Conservation (phyloP, 2,329 filamentous ascomycete species). For the Orbilia blumenaviensis region DNA sequence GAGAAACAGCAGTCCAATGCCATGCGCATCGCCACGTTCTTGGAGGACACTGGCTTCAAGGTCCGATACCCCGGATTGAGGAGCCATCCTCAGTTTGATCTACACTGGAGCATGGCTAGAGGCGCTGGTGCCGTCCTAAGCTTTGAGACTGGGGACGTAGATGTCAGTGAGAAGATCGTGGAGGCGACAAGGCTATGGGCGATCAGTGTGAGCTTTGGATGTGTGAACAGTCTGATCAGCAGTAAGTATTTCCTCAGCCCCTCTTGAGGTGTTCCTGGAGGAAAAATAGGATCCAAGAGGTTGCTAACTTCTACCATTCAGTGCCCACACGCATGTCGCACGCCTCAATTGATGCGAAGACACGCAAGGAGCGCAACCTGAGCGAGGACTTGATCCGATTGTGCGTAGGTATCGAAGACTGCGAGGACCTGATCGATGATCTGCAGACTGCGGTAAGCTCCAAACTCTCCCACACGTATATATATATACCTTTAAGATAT, state of each 20-base stretch:
- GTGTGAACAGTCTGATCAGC: conserved; percentile 97
- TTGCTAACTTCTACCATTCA: not conserved
- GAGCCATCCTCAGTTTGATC: conserved; percentile 93
- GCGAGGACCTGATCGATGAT: conserved; percentile 89
- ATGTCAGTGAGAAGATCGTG: conserved; percentile 88
- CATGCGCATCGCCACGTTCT: conserved; percentile 87
- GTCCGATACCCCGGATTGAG: conserved; percentile 94
- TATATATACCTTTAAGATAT: not conserved
- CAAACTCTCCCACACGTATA: not conserved
- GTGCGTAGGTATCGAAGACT: conserved; percentile 94
- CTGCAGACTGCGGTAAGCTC: conserved; percentile 83
- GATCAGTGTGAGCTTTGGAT: conserved; percentile 96
- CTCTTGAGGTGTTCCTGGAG: not conserved
- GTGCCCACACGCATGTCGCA: conserved; percentile 99
- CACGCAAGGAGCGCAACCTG: conserved; percentile 84
- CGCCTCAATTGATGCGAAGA: conserved; percentile 96
- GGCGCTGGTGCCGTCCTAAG: conserved; percentile 93
- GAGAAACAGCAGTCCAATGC: conserved; percentile 97
- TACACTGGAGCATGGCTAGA: conserved; percentile 94
- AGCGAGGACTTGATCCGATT: conserved; percentile 95
- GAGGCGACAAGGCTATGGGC: conserved; percentile 91
- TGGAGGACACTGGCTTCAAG: conserved; percentile 89
- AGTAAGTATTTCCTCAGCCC: conserved; percentile 60
- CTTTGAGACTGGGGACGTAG: conserved; percentile 90
- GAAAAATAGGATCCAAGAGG: not conserved